These are phyloP conservation scores for Solanum etuberosum DNA, from an alignment of 257 asterid species.

Conservation along the genomic window DNA sequence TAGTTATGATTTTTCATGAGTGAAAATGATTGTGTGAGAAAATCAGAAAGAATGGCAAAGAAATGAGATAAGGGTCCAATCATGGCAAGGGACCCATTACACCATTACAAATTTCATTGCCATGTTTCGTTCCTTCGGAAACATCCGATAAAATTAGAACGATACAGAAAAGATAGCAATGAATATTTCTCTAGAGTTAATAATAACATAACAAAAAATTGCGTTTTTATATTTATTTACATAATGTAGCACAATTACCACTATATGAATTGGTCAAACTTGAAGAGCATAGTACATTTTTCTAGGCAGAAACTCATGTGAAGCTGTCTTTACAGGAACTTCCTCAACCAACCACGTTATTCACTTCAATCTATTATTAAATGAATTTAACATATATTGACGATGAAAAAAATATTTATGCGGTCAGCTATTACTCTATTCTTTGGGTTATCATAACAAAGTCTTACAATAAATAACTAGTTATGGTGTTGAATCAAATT, in stretches of 20 bases:
- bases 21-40: slow-evolving; percentile 12
- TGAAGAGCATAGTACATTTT: neutral
- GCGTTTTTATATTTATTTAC: neutral
- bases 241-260: neutral
- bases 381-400: neutral
- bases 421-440: neutral
- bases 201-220: neutral
- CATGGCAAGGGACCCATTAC: neutral
- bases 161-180: no score
- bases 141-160: no score
- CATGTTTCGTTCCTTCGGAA: neutral
- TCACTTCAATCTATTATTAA: neutral
- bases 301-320: neutral
- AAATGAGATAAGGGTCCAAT: neutral
- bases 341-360: neutral
- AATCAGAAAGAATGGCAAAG: neutral
- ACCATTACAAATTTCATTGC: neutral
- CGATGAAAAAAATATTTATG: neutral
- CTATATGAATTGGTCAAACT: neutral
- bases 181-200: neutral
- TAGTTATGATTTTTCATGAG: neutral
- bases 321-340: neutral
- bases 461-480: neutral
- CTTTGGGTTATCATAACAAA: neutral
- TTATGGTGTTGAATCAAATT: neutral